Conservation (phyloP, 768 basidiomycete genomes). For the Macrolepiota albuminosa region DNA sequence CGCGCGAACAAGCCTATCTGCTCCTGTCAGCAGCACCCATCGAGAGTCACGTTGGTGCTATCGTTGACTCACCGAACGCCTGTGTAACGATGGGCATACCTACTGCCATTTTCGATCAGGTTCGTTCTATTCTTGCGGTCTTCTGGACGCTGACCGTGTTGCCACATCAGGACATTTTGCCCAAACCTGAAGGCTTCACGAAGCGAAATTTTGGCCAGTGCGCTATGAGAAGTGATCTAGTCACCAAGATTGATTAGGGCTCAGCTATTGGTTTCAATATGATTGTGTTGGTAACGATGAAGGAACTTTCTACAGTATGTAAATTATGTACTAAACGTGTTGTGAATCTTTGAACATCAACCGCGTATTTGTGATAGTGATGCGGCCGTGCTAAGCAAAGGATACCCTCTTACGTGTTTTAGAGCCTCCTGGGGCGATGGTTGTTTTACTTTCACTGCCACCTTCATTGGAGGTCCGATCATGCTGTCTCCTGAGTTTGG, state of each 20-base stretch:
- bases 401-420: conserved; percentile 11
- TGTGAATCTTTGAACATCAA: not conserved
- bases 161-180: conserved; percentile 54
- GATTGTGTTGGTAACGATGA: not conserved
- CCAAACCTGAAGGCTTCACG: conserved; percentile 55
- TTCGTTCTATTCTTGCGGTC: conserved; percentile 22
- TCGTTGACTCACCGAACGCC: conserved; percentile 76
- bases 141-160: not conserved
- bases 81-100: conserved; percentile 73
- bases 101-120: conserved; percentile 73
- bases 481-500: conserved; percentile 1
- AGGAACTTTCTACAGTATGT: not conserved
- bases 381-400: conserved; percentile 5
- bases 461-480: not conserved
- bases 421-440: not conserved
- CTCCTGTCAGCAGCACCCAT: conserved; percentile 63
- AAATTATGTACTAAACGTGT: not conserved
- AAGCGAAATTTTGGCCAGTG: conserved; percentile 61
- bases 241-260: conserved; percentile 15
- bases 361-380: not conserved
- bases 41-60: conserved; percentile 59
- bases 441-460: not conserved
- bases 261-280: not conserved
- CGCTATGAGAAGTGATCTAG: conserved; percentile 60
- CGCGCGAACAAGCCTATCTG: conserved; percentile 74